phyloP scores from a whole-genome alignment of 495 filamentous ascomycete species.

The Baudoinia panamericana region DNA sequence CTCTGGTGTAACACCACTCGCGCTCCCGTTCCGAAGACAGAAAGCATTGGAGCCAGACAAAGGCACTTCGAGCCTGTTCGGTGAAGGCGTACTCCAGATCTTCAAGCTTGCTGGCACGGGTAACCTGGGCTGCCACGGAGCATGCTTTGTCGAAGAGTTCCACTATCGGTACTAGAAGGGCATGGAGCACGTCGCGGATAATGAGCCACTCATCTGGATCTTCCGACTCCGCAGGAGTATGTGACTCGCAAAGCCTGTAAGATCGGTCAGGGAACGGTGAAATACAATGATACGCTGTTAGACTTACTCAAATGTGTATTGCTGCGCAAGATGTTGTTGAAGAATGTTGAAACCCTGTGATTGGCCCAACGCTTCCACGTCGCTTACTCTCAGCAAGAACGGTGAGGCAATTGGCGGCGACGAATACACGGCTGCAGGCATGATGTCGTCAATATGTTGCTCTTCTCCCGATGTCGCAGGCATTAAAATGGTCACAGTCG shows the following conservation, averaged over 20 bases:
- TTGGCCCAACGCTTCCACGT: slow-evolving; percentile 4
- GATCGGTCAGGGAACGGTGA: not conserved
- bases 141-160: slow-evolving; percentile 43
- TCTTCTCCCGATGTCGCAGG: too few species aligned
- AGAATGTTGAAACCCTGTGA: slow-evolving; percentile 2
- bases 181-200: slow-evolving; percentile 50
- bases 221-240: slow-evolving; percentile 1
- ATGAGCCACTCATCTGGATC: slow-evolving; percentile 32
- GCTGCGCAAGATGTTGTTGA: slow-evolving; percentile 9
- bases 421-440: too few species aligned
- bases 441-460: too few species aligned
- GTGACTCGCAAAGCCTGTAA: slow-evolving; percentile 10
- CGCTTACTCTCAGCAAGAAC: slow-evolving; percentile 8
- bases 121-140: slow-evolving; percentile 35
- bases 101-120: slow-evolving; percentile 35
- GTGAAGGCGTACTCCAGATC: slow-evolving; percentile 48
- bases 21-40: slow-evolving; percentile 38
- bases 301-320: slow-evolving; percentile 15
- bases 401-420: slow-evolving; percentile 4
- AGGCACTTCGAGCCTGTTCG: slow-evolving; percentile 45
- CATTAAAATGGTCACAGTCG: too few species aligned
- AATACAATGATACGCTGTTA: not conserved
- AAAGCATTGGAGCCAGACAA: slow-evolving; percentile 49
- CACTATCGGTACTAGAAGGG: slow-evolving; percentile 44
- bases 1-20: slow-evolving; percentile 44